phyloP scores from a whole-genome alignment of 441 rosid genomes.

The Pelargonium myrrhifolium region DNA sequence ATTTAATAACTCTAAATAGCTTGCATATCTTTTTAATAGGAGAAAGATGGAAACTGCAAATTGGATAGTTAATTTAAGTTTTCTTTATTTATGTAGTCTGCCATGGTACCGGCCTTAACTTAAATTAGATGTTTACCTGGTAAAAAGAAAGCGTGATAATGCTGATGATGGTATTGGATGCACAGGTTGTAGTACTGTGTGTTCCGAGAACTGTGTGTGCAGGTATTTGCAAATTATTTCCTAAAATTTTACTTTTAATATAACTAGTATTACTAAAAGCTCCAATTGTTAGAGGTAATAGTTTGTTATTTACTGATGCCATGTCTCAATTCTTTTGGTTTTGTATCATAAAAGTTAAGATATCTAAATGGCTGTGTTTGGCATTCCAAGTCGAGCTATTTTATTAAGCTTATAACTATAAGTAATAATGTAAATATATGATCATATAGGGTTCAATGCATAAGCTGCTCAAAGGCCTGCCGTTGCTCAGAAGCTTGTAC shows the following conservation, averaged over 20 bases:
- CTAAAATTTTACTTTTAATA: conserved; percentile 8
- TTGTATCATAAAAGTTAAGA: no score
- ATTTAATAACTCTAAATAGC: not conserved
- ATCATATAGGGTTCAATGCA: conserved; percentile 59
- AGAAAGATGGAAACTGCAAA: not conserved
- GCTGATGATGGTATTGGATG: conserved; percentile 68
- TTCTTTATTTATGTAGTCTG: conserved; percentile 7
- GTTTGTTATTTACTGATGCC: not conserved
- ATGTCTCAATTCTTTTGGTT: no score
- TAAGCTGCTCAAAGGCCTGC: conserved; percentile 91
- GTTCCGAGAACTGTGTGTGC: conserved; percentile 83
- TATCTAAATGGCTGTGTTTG: not conserved
- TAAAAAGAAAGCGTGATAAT: conserved; percentile 72
- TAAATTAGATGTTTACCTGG: conserved; percentile 66
- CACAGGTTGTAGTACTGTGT: conserved; percentile 63
- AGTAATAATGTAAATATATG: not conserved
- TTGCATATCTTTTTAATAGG: no score
- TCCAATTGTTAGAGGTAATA: not conserved
- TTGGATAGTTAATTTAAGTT: not conserved
- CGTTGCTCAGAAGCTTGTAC: conserved; percentile 72
- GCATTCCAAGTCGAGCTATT: not conserved
- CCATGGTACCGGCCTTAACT: conserved; percentile 34
- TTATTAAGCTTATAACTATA: not conserved
- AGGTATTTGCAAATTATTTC: conserved; percentile 37
- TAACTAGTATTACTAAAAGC: not conserved